Evolutionary conservation across 2,329 filamentous ascomycete genomes (phyloP).

Genomic region (Diaporthe citriasiana): DNA sequence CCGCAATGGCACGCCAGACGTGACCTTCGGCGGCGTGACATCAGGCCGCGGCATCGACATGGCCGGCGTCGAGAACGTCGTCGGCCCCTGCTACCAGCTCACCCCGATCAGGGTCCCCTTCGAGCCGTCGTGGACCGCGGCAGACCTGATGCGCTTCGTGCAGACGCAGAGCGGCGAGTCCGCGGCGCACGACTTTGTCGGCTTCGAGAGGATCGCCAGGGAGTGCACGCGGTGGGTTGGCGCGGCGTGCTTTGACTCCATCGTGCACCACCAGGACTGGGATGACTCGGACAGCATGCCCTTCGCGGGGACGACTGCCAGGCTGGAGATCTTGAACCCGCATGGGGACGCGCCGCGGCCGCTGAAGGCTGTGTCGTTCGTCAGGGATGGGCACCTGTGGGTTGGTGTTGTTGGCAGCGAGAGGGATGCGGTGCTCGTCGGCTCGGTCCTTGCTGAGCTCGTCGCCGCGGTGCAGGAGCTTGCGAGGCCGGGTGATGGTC

Average conservation of each 20-base stretch:
- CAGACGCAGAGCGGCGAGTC: slow-evolving; percentile 51
- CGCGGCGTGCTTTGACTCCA: slow-evolving; percentile 49
- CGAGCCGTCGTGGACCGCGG: slow-evolving; percentile 49
- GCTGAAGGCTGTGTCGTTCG: slow-evolving; percentile 61
- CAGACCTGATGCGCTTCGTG: slow-evolving; percentile 51
- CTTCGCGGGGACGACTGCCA: slow-evolving; percentile 52
- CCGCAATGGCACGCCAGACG: slow-evolving; percentile 51
- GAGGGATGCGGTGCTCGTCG: slow-evolving; percentile 53
- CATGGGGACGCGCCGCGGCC: slow-evolving; percentile 57
- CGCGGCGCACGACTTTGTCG: slow-evolving; percentile 53
- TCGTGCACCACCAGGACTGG: slow-evolving; percentile 56
- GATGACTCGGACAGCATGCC: slow-evolving; percentile 59
- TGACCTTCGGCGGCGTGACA: slow-evolving; percentile 59
- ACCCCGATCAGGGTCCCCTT: slow-evolving; percentile 59
- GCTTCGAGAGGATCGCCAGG: slow-evolving; percentile 52
- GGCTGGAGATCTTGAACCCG: slow-evolving; percentile 52
- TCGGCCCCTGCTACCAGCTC: slow-evolving; percentile 62
- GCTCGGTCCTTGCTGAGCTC: slow-evolving; percentile 52
- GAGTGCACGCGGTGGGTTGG: slow-evolving; percentile 52
- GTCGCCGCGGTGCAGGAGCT: slow-evolving; percentile 42
- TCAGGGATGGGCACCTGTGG: slow-evolving; percentile 54
- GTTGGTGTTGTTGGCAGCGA: slow-evolving; percentile 62
- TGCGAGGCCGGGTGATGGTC: neutral
- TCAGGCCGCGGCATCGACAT: slow-evolving; percentile 58
- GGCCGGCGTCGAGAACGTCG: slow-evolving; percentile 53